These are phyloP conservation scores for Rhodofomes roseus DNA, from an alignment of 1,284 basidiomycete genomes.

Conservation along the genomic window DNA sequence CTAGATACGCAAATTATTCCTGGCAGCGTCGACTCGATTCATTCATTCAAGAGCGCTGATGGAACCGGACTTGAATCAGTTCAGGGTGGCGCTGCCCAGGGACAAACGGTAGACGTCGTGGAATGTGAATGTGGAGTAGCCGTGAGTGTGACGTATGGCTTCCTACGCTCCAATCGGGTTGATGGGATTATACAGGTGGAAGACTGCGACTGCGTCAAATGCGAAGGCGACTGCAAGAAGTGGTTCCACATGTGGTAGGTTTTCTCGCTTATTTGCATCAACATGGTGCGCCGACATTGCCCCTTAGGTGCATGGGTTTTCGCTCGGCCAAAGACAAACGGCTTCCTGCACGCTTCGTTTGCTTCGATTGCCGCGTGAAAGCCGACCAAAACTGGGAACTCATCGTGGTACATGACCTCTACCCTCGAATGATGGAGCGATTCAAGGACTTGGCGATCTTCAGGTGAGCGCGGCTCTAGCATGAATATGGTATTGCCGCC, in stretches of 20 bases:
- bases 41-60: slow-evolving; percentile 28
- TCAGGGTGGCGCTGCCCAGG: slow-evolving; percentile 19
- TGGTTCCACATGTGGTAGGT: slow-evolving; percentile 74
- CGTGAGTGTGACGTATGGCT: slow-evolving; percentile 32
- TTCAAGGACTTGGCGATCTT: slow-evolving; percentile 68
- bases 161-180: neutral
- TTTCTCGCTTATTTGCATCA: neutral
- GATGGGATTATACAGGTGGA: slow-evolving; percentile 36
- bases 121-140: slow-evolving; percentile 64
- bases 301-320: slow-evolving; percentile 74
- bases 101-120: neutral
- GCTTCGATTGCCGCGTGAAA: slow-evolving; percentile 68
- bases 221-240: slow-evolving; percentile 61
- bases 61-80: neutral
- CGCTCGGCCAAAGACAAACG: slow-evolving; percentile 54
- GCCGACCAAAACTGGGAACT: slow-evolving; percentile 65
- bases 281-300: neutral
- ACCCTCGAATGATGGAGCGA: slow-evolving; percentile 55
- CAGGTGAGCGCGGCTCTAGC: slow-evolving; percentile 38
- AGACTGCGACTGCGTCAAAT: slow-evolving; percentile 48
- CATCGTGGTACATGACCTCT: slow-evolving; percentile 50
- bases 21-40: slow-evolving; percentile 28
- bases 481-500: neutral
- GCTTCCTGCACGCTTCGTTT: slow-evolving; percentile 55
- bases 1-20: slow-evolving; percentile 41